Conservation (phyloP, 2,329 filamentous ascomycete genomes). For the Epichloe brachyelytri region DNA sequence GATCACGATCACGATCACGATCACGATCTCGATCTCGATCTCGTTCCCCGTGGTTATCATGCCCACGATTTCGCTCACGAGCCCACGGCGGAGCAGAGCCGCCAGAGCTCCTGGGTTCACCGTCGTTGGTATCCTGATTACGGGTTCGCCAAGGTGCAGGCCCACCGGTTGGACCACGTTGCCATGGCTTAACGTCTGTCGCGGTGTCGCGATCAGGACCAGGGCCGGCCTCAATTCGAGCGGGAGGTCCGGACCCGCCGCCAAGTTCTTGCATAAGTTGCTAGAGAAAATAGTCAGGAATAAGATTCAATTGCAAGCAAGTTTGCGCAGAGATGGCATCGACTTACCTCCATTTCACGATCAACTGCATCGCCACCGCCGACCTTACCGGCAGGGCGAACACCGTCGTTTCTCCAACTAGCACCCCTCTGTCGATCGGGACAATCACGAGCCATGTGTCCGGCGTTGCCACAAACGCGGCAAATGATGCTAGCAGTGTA, state of each 20-base stretch:
- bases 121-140: slow-evolving; percentile 36
- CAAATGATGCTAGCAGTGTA: slow-evolving; percentile 99
- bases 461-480: slow-evolving; percentile 92
- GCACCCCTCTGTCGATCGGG: slow-evolving; percentile 83
- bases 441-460: slow-evolving; percentile 97
- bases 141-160: slow-evolving; percentile 67
- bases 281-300: slow-evolving; percentile 37
- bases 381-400: slow-evolving; percentile 49
- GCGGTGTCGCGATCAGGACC: slow-evolving; percentile 40
- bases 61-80: slow-evolving; percentile 42
- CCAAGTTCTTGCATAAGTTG: slow-evolving; percentile 97
- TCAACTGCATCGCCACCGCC: slow-evolving; percentile 75
- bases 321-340: background rate
- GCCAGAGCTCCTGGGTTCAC: slow-evolving; percentile 30
- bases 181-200: slow-evolving; percentile 69
- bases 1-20: background rate
- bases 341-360: slow-evolving; percentile 81
- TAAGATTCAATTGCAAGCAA: background rate
- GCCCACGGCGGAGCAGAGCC: slow-evolving; percentile 47
- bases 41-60: slow-evolving; percentile 23
- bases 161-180: slow-evolving; percentile 71
- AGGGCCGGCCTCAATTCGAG: slow-evolving; percentile 78
- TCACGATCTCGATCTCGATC: slow-evolving; percentile 7
- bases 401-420: slow-evolving; percentile 72
- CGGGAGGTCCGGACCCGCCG: slow-evolving; percentile 57